Percentiles rank a stretch among this genome's conserved stretches.
These are phyloP conservation scores for Colletotrichum sojae DNA, from an alignment of 2,329 filamentous ascomycete genomes.

Conservation along the genomic window DNA sequence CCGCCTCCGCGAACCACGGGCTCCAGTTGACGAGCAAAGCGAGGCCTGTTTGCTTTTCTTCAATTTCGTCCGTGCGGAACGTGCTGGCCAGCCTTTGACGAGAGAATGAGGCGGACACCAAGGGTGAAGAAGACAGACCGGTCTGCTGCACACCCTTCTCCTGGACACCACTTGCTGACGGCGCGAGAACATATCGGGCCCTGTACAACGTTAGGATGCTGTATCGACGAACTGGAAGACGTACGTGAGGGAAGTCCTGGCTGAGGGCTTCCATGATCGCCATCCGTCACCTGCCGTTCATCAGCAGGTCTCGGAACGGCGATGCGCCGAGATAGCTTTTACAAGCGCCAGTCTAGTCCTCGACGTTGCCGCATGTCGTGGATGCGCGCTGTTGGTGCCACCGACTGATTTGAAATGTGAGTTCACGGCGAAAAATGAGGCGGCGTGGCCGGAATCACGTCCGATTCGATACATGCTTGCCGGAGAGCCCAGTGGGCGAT, in stretches of 20 bases:
- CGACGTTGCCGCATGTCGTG: not conserved
- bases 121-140: conserved; percentile 13
- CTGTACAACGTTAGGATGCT: not conserved
- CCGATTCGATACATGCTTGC: not conserved
- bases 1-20: not conserved
- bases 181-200: not conserved
- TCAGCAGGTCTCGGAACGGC: not conserved
- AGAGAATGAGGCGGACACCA: not conserved
- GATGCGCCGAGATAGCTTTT: not conserved
- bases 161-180: conserved; percentile 14
- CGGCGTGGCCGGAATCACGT: not conserved
- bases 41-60: conserved; percentile 20
- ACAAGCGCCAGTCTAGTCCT: not conserved
- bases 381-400: conserved; percentile 1
- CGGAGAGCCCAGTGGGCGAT: not conserved
- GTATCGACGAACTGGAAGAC: not conserved
- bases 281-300: not conserved
- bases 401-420: conserved; percentile 12
- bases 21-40: conserved; percentile 4
- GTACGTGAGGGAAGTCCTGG: not conserved
- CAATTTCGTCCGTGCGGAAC: conserved; percentile 9
- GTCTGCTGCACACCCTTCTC: conserved; percentile 12
- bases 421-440: conserved; percentile 15
- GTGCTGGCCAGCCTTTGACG: conserved; percentile 13
- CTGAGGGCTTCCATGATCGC: not conserved